Evolutionary conservation across 371 early-diverging fungal species (phyloP).

Genomic region (Mortierella sp.): DNA sequence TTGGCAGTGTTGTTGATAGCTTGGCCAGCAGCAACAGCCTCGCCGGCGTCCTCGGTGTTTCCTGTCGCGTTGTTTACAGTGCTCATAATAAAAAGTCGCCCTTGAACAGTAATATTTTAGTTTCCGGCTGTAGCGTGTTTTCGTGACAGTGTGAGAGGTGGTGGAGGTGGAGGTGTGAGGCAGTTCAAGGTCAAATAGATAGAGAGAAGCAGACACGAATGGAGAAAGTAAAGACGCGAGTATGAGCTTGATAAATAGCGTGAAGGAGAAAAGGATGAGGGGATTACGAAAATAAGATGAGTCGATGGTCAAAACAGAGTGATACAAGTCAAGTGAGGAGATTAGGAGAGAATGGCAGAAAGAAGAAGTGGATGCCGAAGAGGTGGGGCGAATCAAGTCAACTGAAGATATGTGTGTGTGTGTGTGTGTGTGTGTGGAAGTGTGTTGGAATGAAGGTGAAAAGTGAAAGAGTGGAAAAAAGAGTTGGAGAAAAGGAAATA

Average conservation of each 20-base stretch:
- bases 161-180: not conserved
- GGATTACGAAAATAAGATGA: no score
- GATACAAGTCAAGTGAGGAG: not conserved
- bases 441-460: not conserved
- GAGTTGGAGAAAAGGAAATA: not conserved
- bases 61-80: conserved; percentile 29
- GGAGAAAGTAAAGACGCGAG: not conserved
- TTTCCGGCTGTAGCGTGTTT: not conserved
- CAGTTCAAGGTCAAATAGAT: no score
- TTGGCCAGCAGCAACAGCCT: not conserved
- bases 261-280: not conserved
- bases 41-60: not conserved
- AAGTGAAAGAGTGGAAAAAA: not conserved
- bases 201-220: no score
- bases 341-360: not conserved
- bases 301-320: no score
- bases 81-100: conserved; percentile 16
- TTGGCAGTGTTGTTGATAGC: not conserved
- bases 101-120: not conserved
- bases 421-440: not conserved
- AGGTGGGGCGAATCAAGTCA: not conserved
- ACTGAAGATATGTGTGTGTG: not conserved
- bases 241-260: not conserved
- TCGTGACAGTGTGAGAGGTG: not conserved
- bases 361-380: not conserved